These are phyloP conservation scores for Knoxdaviesia proteae DNA, from an alignment of 2,329 filamentous ascomycete species.

Conservation along the genomic window DNA sequence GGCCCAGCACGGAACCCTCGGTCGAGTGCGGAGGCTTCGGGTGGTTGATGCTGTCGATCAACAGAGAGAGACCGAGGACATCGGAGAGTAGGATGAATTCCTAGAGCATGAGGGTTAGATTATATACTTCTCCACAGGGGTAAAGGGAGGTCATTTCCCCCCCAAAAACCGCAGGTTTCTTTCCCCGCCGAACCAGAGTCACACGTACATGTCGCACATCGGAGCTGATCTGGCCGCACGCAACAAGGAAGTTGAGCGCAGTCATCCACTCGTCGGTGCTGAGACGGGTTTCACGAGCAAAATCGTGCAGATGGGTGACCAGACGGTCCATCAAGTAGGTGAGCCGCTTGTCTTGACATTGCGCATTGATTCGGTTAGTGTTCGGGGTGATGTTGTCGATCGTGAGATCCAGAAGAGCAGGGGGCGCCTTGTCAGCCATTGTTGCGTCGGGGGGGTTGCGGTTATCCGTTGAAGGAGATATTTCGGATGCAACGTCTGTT, in stretches of 20 bases:
- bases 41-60: conserved; percentile 59
- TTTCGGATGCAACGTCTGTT: no score
- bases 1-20: conserved; percentile 59
- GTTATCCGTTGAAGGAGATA: no score
- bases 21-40: conserved; percentile 47
- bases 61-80: conserved; percentile 50
- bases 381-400: conserved; percentile 59
- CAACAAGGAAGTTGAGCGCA: conserved; percentile 45
- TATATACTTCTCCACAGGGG: background rate
- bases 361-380: conserved; percentile 47
- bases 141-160: background rate
- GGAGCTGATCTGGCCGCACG: conserved; percentile 45
- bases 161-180: background rate
- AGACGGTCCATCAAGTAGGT: conserved; percentile 50
- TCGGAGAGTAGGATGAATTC: conserved; percentile 64
- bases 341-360: conserved; percentile 36
- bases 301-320: conserved; percentile 55
- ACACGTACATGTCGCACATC: conserved; percentile 41
- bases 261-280: conserved; percentile 55
- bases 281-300: conserved; percentile 53
- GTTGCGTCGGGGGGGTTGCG: no score
- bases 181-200: background rate
- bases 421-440: background rate
- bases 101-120: conserved; percentile 10
- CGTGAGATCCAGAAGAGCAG: conserved; percentile 29